Base-by-base conservation (phyloP, 2,329 filamentous ascomycete genomes). In the Apiospora saccharicola region DNA sequence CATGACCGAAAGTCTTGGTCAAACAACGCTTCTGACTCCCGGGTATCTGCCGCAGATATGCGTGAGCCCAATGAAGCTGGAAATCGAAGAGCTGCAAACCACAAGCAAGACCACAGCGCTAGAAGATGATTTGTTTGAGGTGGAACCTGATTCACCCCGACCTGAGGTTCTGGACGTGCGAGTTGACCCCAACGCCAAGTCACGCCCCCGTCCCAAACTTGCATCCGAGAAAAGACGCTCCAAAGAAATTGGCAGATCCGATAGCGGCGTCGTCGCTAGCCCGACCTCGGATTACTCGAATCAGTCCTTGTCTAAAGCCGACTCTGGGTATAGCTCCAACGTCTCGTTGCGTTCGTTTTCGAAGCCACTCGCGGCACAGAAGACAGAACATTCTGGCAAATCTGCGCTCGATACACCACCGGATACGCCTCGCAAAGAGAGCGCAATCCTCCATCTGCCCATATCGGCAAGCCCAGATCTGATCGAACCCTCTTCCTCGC, bases 241-340 rank as follows among this genome's bases (percentile, higher is more conserved):
- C 67, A 76, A 72, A 73, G 77, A 67, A 68, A 75, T 86, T 10
- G 76, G 75, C 7, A 81, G 83, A 69, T 81, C 83, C 3, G 87
- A 89, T 72, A 90, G 88, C 73, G 88, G 86, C 2, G 83, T 88
- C 64, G 80, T 84, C 41, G 84, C 86, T 1, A 87, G 83, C 70
- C 84, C 85, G 5, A 82, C 82, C 1, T 84, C 84, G 4, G 83
- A 85, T 69, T 79, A 75, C 19, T 82, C 84, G 0, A 81, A 81
- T 22, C 86, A 84, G 71, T 80, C 85, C 6, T 80, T 89, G n/a
- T 85, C 86, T 44, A 90, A 90, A 74, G 85, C 88, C 51, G 89
- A 91, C 76, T 91, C 89, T 37, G 89, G 89, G 22, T 91, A 91
- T 76, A 88, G 88, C 76, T 91, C 89, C 10, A 90, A 87, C 75